Evolutionary conservation across 371 early-diverging fungal genomes (phyloP).

Genomic region (Lichtheimia hyalospora): DNA sequence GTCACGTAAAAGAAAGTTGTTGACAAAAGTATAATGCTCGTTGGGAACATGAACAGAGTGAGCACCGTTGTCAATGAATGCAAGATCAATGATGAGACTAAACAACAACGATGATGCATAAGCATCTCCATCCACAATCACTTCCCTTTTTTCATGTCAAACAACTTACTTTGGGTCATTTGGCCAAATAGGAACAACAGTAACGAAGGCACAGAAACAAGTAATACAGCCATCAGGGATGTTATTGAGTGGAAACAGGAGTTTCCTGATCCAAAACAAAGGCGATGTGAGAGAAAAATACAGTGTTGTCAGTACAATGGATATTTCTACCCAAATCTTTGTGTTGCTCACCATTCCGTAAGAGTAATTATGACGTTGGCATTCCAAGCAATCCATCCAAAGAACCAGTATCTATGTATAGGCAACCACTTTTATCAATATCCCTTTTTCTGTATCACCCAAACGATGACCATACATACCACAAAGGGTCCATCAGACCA

Average conservation of each 20-base stretch:
- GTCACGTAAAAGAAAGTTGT: conserved; percentile 77
- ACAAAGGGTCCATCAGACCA: no score
- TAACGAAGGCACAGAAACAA: conserved; percentile 84
- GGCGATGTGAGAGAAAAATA: conserved; percentile 57
- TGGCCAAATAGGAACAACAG: conserved; percentile 70
- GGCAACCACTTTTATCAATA: not conserved
- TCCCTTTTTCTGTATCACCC: not conserved
- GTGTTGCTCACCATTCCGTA: conserved; percentile 67
- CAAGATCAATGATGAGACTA: conserved; percentile 72
- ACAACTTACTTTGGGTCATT: conserved; percentile 42
- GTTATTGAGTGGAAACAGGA: conserved; percentile 70
- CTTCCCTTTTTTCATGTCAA: not conserved
- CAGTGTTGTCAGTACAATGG: not conserved
- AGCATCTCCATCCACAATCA: not conserved
- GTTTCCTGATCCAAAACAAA: conserved; percentile 59
- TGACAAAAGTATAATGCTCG: conserved; percentile 79
- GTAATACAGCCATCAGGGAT: conserved; percentile 93
- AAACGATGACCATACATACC: conserved; percentile 25
- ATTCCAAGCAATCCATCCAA: conserved; percentile 93
- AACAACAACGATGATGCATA: not conserved
- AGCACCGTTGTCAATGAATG: conserved; percentile 76
- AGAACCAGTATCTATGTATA: conserved; percentile 64
- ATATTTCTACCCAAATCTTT: not conserved
- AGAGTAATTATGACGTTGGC: conserved; percentile 80
- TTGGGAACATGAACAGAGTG: conserved; percentile 71